Evolutionary conservation across 495 filamentous ascomycete species (phyloP), one percentile per base, ranked within the genome.

Genomic region (Pseudomonodictys pantanalensis): DNA sequence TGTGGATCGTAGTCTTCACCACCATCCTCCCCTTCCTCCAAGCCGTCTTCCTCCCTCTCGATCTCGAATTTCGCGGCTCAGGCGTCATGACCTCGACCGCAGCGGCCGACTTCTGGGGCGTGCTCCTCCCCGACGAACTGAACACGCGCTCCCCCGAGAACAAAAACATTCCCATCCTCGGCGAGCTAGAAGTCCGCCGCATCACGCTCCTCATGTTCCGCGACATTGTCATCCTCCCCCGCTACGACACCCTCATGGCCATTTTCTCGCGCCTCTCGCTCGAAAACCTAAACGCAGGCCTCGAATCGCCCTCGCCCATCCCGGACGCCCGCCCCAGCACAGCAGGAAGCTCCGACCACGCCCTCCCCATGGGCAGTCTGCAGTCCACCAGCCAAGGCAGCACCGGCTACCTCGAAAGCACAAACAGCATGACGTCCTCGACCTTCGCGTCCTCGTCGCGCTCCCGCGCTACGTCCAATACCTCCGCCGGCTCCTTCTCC

Each of bases 11-110:
- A 41, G 88, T 95, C 1, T 97, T 96, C 66, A 89, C 89, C 7
- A 89, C 79, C 18, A 88, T 97, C 44, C 74, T 97, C 11, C 95
- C 95, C 0, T 99, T 95, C 69, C 86, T 97, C 56, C 95, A 99
- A 76, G 92, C 92, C 0, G 92, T 96, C 3, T 96, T 99, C 70
- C 78, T 99, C 2, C 95, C 93, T 0, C 76, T 99, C 11, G 93
- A 99, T 66, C 83, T 92, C 12, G 95, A 99, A 68, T 96, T 98
- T 72, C 87, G 89, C 53, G 92, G 93, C 28, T 79, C 78, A 38
- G 93, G 93, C 4, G 76, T 96, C 56, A 86, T 98, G 83, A 82
- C 80, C 2, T 58, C 80, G 0, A 82, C 85, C 1, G 89, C 95
- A 68, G 87, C 90, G 7, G 80, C 82, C 1, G 92, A 97, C 25